Conservation (phyloP, 345 rosid genomes). For the Hypericum perforatum region DNA sequence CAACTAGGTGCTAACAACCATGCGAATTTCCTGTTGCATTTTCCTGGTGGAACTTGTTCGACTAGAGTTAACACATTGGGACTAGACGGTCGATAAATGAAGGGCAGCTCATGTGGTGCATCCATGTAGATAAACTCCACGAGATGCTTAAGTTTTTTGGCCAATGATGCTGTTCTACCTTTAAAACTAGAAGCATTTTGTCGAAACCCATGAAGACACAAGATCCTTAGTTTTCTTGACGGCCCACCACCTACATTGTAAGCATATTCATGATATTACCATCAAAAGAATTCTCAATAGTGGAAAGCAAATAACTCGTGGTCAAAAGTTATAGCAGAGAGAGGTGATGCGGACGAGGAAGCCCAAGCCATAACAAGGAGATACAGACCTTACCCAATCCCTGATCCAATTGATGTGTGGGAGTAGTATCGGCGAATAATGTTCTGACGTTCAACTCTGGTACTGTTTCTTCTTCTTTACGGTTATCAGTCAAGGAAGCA, state of each 20-base stretch:
- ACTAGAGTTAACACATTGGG: constrained; percentile 15
- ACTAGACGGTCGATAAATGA: constrained; percentile 44
- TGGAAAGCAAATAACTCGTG: too few relatives aligned
- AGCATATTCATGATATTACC: constrained; percentile 7
- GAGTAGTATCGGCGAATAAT: constrained; percentile 16
- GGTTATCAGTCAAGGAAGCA: constrained; percentile 14
- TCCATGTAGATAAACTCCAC: constrained; percentile 68
- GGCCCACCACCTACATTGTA: constrained; percentile 23
- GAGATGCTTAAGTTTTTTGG: constrained; percentile 76
- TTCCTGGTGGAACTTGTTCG: constrained; percentile 27
- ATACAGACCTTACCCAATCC: constrained; percentile 61
- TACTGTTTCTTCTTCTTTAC: constrained; percentile 10
- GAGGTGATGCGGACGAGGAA: neutral
- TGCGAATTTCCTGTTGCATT: constrained; percentile 70
- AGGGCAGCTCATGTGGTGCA: constrained; percentile 80
- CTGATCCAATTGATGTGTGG: constrained; percentile 18
- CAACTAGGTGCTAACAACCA: constrained; percentile 67
- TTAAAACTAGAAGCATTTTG: constrained; percentile 86
- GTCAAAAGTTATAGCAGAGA: too few relatives aligned
- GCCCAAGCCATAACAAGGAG: constrained; percentile 1
- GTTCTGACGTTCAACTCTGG: constrained; percentile 11
- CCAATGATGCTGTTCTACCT: constrained; percentile 87
- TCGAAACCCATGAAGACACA: constrained; percentile 94
- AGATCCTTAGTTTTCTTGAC: constrained; percentile 60
- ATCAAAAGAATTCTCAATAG: neutral